Evolutionary conservation across 2,329 filamentous ascomycete genomes (phyloP), one percentile per base, ranked within the genome.

Genomic region (Pestalotiopsis fici): DNA sequence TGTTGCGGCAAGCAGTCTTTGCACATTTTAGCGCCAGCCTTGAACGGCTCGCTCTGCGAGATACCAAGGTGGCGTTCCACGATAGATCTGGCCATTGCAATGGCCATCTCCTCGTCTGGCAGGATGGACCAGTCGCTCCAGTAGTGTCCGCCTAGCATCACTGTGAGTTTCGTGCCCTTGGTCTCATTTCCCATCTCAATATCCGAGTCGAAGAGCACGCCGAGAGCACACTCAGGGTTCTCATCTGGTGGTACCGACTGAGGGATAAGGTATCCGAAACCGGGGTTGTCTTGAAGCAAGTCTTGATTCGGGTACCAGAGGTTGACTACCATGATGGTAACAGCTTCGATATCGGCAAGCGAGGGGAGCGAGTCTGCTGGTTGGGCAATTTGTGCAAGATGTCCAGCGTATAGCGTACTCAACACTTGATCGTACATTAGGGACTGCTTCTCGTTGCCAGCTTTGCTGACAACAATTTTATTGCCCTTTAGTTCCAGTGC

Each of bases 111-210:
- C 69, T 90, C 85, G 63, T 86, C 82, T 0, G 94, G 94, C 67
- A 88, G 79, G 74, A 61, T 75, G 59, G 71, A 75, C 82, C 86
- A 89, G 67, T 83, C 86, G 77, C 94, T 86, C 93, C 93, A 98
- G 87, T 93, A 94, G 80, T 98, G 94, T 1, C 96, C 96, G 68
- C 96, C 96, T 66, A 99, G 83, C 90, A 99, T 97, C 73, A 98
- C 93, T 18, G 95, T 97, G 65, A 98, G 80, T 78, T 97, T 97
- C 15, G 94, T 97, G 27, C 93, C 94, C 0, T 78, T 75, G 65
- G 72, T 65, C 28, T 74, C 72, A 63, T 78, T 68, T 21, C 64
- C 68, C 13, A 67, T 67, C 28, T 79, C 76, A 21, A 87, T 86
- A 70, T 93, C 90, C 2, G 90, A 93, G 79, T 97, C 94, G 79